Conservation (phyloP, 148 eudicot genomes). For the Pharnaceum exiguum region DNA sequence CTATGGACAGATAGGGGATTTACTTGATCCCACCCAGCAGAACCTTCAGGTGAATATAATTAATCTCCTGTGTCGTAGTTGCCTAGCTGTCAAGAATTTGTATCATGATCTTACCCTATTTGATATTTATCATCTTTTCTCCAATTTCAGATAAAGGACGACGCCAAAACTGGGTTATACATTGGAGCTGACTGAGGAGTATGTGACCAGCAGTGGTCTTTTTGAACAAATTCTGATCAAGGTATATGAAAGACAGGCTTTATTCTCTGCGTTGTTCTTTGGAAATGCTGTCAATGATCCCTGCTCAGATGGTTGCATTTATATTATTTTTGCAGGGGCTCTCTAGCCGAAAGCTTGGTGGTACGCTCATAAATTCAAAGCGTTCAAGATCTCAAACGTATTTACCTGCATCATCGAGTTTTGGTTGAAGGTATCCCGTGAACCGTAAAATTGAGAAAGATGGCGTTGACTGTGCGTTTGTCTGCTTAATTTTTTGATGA, state of each 20-base stretch:
- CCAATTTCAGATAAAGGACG: constrained; percentile 72
- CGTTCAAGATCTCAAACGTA: constrained; percentile 86
- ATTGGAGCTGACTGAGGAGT: constrained; percentile 94
- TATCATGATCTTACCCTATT: constrained; percentile 5
- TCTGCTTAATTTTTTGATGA: background rate
- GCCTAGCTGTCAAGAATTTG: background rate
- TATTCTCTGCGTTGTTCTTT: background rate
- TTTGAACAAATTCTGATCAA: constrained; percentile 78
- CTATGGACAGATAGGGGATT: constrained; percentile 82
- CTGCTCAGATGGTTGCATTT: constrained; percentile 2
- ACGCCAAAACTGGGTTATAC: constrained; percentile 70
- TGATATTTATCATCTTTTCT: background rate
- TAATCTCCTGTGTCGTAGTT: background rate
- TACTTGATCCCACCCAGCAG: constrained; percentile 80
- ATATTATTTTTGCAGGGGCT: constrained; percentile 60
- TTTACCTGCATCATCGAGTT: constrained; percentile 88
- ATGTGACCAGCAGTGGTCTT: constrained; percentile 77
- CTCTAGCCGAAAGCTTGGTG: constrained; percentile 78
- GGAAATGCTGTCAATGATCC: background rate
- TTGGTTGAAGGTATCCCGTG: constrained; percentile 81
- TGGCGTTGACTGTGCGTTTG: background rate
- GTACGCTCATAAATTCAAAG: constrained; percentile 72
- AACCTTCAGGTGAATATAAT: constrained; percentile 67
- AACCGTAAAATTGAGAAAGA: background rate
- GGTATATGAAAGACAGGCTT: constrained; percentile 31